Conservation (phyloP, 495 filamentous ascomycete species). For the Podospora bellae-mahoneyi region DNA sequence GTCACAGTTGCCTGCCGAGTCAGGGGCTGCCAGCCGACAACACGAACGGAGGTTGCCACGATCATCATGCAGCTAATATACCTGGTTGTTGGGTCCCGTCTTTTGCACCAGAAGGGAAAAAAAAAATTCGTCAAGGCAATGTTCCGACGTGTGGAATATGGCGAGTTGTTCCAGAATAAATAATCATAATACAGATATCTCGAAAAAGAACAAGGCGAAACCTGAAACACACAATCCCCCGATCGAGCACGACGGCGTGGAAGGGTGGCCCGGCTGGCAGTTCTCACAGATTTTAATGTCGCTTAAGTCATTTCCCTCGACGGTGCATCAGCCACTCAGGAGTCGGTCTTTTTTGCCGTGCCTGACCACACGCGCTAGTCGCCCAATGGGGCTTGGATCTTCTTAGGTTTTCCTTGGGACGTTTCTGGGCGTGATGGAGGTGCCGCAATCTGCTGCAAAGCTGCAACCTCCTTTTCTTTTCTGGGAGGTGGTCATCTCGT, state of each 20-base stretch:
- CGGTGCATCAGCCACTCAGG: slow-evolving; percentile 24
- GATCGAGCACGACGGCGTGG: slow-evolving; percentile 13
- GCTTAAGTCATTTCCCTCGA: slow-evolving; percentile 39
- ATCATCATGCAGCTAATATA: background rate
- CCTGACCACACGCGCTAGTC: slow-evolving; percentile 23
- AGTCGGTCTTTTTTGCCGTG: slow-evolving; percentile 23
- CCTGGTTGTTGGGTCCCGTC: background rate
- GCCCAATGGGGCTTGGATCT: slow-evolving; percentile 15
- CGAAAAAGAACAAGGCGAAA: slow-evolving; percentile 1
- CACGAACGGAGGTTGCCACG: background rate
- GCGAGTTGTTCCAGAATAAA: background rate
- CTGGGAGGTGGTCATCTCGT: slow-evolving; percentile 2
- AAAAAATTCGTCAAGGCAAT: background rate
- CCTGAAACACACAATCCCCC: slow-evolving; percentile 10
- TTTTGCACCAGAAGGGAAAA: no score
- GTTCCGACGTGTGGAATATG: background rate
- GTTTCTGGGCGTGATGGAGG: slow-evolving; percentile 1
- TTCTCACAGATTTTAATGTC: slow-evolving; percentile 34
- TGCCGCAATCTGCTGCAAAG: slow-evolving; percentile 3
- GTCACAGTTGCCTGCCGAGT: background rate
- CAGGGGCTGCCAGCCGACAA: background rate
- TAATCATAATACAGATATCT: background rate
- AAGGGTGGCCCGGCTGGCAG: slow-evolving; percentile 7
- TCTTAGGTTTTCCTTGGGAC: background rate
- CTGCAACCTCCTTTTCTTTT: slow-evolving; percentile 20